A percentile compares a stretch with the other conserved stretches of the same genome.
These are phyloP conservation scores for Plasmodium yoelii DNA, from an alignment of 169 alveolate species.

Conservation along the genomic window DNA sequence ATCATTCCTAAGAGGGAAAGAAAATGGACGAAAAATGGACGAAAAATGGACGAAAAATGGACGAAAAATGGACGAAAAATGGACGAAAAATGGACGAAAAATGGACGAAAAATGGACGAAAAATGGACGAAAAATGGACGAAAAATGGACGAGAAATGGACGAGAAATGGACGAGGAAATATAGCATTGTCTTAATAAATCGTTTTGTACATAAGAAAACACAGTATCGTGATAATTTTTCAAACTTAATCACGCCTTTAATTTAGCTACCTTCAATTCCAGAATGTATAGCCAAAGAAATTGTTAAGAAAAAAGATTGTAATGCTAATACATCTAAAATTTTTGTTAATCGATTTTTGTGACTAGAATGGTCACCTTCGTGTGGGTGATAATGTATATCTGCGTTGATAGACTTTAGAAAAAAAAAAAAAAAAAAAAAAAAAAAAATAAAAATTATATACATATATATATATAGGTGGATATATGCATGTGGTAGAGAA, in stretches of 20 bases:
- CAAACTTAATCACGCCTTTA: not conserved
- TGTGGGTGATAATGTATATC: conserved; percentile 35
- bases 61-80: too few relatives aligned
- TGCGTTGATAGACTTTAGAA: conserved; percentile 25
- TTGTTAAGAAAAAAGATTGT: conserved; percentile 58
- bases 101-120: too few relatives aligned
- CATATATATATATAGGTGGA: not conserved
- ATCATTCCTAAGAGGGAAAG: conserved; percentile 45
- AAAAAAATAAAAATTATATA: too few relatives aligned
- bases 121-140: too few relatives aligned
- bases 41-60: too few relatives aligned
- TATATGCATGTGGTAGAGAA: not conserved
- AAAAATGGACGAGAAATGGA: too few relatives aligned
- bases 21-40: too few relatives aligned
- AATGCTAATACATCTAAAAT: conserved; percentile 38
- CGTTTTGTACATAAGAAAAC: not conserved
- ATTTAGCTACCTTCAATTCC: conserved; percentile 52
- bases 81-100: too few relatives aligned
- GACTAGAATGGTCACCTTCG: conserved; percentile 8
- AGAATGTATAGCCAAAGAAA: conserved; percentile 69
- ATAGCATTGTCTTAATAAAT: too few relatives aligned
- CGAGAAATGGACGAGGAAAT: too few relatives aligned
- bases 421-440: conserved; percentile 24
- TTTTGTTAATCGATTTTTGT: conserved; percentile 1
- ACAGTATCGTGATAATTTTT: not conserved